These are phyloP conservation scores for Megacollybia platyphylla DNA, from an alignment of 1,284 basidiomycete genomes.

Conservation along the genomic window DNA sequence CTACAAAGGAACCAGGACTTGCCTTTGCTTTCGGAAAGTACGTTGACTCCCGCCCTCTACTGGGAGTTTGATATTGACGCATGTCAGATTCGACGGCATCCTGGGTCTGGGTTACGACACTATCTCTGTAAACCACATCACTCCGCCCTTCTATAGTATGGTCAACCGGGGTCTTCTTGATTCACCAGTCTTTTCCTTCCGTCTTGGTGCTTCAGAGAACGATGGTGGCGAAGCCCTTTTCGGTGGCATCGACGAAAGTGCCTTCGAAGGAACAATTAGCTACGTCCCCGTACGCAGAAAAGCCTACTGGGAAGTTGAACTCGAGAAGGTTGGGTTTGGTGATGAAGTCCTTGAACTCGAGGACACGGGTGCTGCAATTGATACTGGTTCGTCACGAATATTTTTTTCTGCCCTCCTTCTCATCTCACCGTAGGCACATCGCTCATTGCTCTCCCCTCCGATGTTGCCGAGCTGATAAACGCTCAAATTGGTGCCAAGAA, in stretches of 20 bases:
- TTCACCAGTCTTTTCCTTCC: constrained; percentile 89
- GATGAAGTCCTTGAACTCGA: constrained; percentile 79
- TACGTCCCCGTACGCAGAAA: constrained; percentile 93
- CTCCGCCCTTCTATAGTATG: constrained; percentile 95
- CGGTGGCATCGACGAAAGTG: constrained; percentile 77
- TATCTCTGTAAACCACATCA: constrained; percentile 90
- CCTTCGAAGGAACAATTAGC: constrained; percentile 73
- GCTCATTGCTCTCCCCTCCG: constrained; percentile 83
- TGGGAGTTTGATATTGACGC: constrained; percentile 3
- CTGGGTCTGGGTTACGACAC: constrained; percentile 93
- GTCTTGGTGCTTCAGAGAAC: constrained; percentile 75
- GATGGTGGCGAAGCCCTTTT: constrained; percentile 93
- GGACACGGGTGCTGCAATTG: constrained; percentile 90
- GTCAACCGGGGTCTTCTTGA: constrained; percentile 78
- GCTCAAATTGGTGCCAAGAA: constrained; percentile 88
- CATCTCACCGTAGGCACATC: constrained; percentile 54
- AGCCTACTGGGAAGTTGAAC: constrained; percentile 98
- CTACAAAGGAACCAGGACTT: constrained; percentile 92
- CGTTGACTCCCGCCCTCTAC: constrained; percentile 15
- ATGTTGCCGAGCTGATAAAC: constrained; percentile 97
- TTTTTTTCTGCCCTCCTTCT: background rate
- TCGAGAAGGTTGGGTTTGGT: constrained; percentile 78
- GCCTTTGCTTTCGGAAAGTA: constrained; percentile 95
- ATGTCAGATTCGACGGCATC: constrained; percentile 83
- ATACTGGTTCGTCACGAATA: constrained; percentile 54